Percentiles rank a stretch among this genome's conserved stretches.
Conservation (phyloP, 306 rosid species). For the Trichosanthes cucumerina region DNA sequence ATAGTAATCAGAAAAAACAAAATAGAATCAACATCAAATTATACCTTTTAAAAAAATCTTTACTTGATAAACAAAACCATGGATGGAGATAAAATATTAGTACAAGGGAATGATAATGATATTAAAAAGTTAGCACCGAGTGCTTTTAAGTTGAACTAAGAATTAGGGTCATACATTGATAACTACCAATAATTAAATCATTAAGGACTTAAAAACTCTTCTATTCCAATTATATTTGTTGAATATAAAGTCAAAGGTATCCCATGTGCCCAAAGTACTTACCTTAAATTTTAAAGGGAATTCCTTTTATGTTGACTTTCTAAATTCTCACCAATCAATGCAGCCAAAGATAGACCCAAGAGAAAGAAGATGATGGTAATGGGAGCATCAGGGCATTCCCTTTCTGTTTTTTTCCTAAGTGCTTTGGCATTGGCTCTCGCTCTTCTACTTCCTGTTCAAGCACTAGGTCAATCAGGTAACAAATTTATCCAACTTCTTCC, state of each 20-base stretch:
- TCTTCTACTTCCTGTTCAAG: background rate
- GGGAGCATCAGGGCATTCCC: background rate
- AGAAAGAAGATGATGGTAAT: background rate
- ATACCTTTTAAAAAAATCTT: too few relatives aligned
- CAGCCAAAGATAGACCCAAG: background rate
- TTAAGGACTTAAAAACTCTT: background rate
- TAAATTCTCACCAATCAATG: background rate
- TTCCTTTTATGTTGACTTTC: background rate
- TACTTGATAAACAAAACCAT: too few relatives aligned
- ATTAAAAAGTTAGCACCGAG: background rate
- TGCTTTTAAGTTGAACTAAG: background rate
- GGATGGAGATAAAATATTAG: too few relatives aligned
- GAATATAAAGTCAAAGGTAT: background rate
- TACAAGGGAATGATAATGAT: too few relatives aligned
- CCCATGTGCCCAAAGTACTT: conserved; percentile 4
- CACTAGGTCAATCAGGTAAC: conserved; percentile 1
- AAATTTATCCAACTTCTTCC: background rate
- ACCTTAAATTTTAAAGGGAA: background rate
- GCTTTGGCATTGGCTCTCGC: background rate
- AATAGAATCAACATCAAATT: background rate
- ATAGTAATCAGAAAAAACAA: background rate
- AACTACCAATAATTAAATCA: background rate
- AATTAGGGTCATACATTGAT: background rate
- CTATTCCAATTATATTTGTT: background rate
- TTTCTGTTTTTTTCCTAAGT: background rate